Conservation (phyloP, 2,329 filamentous ascomycete genomes). For the Ophiognomonia clavigignenti-juglandacearum region DNA sequence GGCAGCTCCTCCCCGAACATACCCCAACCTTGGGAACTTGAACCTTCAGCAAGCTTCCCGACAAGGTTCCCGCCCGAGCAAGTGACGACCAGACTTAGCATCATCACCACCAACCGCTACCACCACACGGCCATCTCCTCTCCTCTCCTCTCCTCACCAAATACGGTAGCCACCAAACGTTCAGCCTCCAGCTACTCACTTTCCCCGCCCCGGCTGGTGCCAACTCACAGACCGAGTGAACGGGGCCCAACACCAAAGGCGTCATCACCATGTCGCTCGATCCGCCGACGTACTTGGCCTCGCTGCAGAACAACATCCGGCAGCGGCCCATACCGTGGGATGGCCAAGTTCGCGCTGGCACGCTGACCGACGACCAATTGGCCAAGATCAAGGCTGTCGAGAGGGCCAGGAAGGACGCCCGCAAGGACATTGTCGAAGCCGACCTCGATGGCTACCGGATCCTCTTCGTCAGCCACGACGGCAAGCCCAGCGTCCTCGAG, state of each 20-base stretch:
- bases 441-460: conserved; percentile 76
- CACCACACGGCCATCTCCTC: no score
- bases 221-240: neutral
- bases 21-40: no score
- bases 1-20: no score
- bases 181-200: no score
- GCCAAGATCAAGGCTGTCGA: conserved; percentile 95
- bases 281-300: conserved; percentile 77
- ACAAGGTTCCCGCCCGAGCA: no score
- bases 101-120: no score
- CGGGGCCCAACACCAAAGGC: neutral
- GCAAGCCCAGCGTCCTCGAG: conserved; percentile 70
- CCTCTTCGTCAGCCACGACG: conserved; percentile 74
- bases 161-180: no score
- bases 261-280: conserved; percentile 74
- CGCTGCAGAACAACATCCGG: conserved; percentile 95
- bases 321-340: conserved; percentile 96
- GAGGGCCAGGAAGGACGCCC: conserved; percentile 89
- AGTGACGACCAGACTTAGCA: no score
- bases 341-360: conserved; percentile 87
- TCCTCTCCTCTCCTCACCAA: no score
- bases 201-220: neutral
- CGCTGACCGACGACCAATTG: conserved; percentile 88
- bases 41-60: no score
- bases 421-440: conserved; percentile 73